Evolutionary conservation across 2,329 filamentous ascomycete genomes (phyloP).

Genomic region (Fusarium camptoceras): DNA sequence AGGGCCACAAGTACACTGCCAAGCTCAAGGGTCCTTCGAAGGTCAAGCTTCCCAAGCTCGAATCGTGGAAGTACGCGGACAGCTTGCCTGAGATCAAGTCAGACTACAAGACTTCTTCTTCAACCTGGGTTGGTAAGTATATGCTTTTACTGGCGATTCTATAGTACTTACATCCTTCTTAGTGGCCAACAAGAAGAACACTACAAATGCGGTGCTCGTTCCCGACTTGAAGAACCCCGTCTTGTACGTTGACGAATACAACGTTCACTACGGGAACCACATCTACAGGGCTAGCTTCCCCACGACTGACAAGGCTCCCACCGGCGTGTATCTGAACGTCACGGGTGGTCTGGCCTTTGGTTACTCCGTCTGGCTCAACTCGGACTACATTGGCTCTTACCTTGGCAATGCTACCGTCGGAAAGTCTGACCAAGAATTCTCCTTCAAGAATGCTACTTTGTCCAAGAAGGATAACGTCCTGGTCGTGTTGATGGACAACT

Average conservation of each 20-base stretch:
- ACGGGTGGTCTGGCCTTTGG: constrained; percentile 67
- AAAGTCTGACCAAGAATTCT: constrained; percentile 56
- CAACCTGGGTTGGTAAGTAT: constrained; percentile 56
- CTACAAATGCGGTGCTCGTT: constrained; percentile 57
- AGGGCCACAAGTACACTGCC: constrained; percentile 47
- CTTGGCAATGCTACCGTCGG: constrained; percentile 60
- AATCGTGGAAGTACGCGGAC: constrained; percentile 61
- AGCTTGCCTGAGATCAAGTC: constrained; percentile 60
- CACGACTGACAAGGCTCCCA: constrained; percentile 52
- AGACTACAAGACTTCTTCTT: constrained; percentile 57
- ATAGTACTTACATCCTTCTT: neutral
- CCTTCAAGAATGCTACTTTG: constrained; percentile 63
- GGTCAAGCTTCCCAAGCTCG: constrained; percentile 55
- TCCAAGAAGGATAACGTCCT: constrained; percentile 59
- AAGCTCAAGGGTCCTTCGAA: constrained; percentile 44
- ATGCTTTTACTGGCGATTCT: accelerated
- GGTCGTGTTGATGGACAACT: constrained; percentile 69
- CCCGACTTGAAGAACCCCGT: constrained; percentile 65
- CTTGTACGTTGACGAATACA: constrained; percentile 68
- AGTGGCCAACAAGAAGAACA: constrained; percentile 62
- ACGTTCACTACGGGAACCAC: constrained; percentile 65
- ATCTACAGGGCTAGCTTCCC: constrained; percentile 66
- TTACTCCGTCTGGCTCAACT: constrained; percentile 69
- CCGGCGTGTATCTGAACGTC: constrained; percentile 61
- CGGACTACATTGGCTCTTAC: constrained; percentile 65